Base-by-base conservation (phyloP, 305 asterid genomes). In the Petunia hybrid region DNA sequence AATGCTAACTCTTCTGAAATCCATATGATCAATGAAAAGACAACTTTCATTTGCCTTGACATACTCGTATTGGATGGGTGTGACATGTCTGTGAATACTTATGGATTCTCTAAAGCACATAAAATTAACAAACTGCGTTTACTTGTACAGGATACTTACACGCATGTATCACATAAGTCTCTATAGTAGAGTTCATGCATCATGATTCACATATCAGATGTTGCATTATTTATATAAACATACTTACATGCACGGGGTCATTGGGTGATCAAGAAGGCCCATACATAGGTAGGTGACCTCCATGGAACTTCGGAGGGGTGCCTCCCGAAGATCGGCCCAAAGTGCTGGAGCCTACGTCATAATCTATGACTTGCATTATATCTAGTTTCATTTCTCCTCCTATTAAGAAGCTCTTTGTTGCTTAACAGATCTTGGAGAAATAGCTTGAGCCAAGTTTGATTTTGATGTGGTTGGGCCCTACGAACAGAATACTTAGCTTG, bases 391-490 rank as follows among this genome's bases (percentile, higher is more conserved):
- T 61, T 8, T 61, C 40, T 60, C 65, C 3, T 9, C 65, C 38
- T 60, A 16, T 60, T 60, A 59, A 59, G 36, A 59, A 59, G 10
- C 31, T 22, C 31, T 22, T 22, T 22, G 31, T 22, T 22, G 31
- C 46, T 82, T 22, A 78, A 36, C 89, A 91, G 97, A 95, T 92
- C 92, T 91, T 42, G 96, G 92, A 76, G 98, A 92, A 83, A 92
- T 95, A 56, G 92, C 84, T 8, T 89, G 98, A n/a, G 97, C 97
- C 51, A 95, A 95, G 89, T 92, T 94, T 63, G 93, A 91, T 80
- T 94, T 94, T 79, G 98, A 95, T 70, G 98, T 94, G 73, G 97
- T 95, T 8, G 98, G 99, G 14, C 98, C 90, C 82, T 89, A 95
- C 53, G 83, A 97, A 2, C 92, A 94, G 94, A 79, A 82, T 95